Base-by-base conservation (phyloP, 495 filamentous ascomycete species). In the Echria macrotheca region DNA sequence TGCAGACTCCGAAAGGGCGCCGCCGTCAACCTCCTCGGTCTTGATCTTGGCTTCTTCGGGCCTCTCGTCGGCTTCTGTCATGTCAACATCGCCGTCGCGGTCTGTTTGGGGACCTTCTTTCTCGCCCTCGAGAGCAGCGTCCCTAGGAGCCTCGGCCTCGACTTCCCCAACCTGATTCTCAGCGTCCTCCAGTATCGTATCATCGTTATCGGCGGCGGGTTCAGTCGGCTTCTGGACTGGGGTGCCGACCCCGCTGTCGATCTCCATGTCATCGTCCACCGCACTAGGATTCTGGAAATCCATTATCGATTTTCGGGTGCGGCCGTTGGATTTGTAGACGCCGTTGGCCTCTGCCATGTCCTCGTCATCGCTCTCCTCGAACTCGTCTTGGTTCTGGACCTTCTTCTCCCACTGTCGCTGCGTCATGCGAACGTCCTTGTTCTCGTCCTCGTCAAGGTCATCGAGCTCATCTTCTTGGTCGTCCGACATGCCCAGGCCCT, bases 401-500 rank as follows among this genome's bases (percentile, higher is more conserved):
- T 78, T 80, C 59, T 86, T 79, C 50, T 99, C 94, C 75, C 88
- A 89, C 48, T 83, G 78, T 8, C 89, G 85, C 62, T 94, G 80
- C 0, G 90, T 93, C 56, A 84, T 78, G 11, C 93, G 84, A 52
- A 75, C 77, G 58, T 99, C 94, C 58, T 86, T 84, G 52, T 94
- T 89, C 40, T 91, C 80, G 54, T 96, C 93, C 44, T 93, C 93
- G 46, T 97, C 91, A 1, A 85, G 60, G 58, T 96, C 90, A 54
- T 94, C 89, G 18, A 93, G 72, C 53, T 85, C 80, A n/a, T 86
- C 93, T 37, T 96, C 91, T 22, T 86, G 82, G 35, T 96, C 91
- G 45, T 95, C 89, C 11, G 80, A 74, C 53, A 78, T 74, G 58
- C 86, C 81, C 23, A 86, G 58, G 1, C 84, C 76, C 18, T 83